A percentile compares a stretch with the other conserved stretches of the same genome.
These are phyloP conservation scores for Hanseniaspora clermontiae DNA, from an alignment of 805 yeast genomes.

Conservation along the genomic window DNA sequence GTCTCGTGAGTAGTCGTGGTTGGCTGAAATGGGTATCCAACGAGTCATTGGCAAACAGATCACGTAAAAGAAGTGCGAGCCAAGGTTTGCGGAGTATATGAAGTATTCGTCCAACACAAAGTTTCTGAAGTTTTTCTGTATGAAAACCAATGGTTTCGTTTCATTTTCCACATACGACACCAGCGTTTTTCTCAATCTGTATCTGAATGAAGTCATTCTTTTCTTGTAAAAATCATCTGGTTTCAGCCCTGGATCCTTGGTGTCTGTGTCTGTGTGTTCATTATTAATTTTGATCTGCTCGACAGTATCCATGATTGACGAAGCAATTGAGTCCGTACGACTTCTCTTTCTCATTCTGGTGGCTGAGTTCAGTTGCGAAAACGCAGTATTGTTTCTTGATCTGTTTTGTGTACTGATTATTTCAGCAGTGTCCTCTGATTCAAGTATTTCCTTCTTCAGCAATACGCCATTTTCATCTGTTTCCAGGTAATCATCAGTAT, in stretches of 20 bases:
- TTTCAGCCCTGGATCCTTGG: constrained; percentile 34
- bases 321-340: constrained; percentile 4
- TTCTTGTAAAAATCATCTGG: constrained; percentile 44
- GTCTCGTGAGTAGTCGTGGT: constrained; percentile 40
- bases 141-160: constrained; percentile 40
- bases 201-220: constrained; percentile 45
- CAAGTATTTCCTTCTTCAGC: background rate
- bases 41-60: constrained; percentile 71
- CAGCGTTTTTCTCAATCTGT: constrained; percentile 38
- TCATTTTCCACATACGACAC: constrained; percentile 52
- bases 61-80: constrained; percentile 88
- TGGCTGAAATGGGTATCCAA: constrained; percentile 57
- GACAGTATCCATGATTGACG: constrained; percentile 2
- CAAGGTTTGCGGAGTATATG: constrained; percentile 78
- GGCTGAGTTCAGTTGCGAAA: background rate
- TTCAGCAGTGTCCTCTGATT: background rate
- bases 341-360: background rate
- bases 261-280: constrained; percentile 54
- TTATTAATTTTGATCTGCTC: constrained; percentile 14
- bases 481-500: background rate
- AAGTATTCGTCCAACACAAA: constrained; percentile 57
- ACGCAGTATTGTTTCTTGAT: background rate
- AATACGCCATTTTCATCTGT: background rate
- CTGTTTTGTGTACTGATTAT: background rate
- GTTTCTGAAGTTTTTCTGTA: constrained; percentile 43